These are phyloP conservation scores for Physcomitrium patens DNA, from an alignment of 225 moss, liverwort and hornwort genomes.

Conservation along the genomic window DNA sequence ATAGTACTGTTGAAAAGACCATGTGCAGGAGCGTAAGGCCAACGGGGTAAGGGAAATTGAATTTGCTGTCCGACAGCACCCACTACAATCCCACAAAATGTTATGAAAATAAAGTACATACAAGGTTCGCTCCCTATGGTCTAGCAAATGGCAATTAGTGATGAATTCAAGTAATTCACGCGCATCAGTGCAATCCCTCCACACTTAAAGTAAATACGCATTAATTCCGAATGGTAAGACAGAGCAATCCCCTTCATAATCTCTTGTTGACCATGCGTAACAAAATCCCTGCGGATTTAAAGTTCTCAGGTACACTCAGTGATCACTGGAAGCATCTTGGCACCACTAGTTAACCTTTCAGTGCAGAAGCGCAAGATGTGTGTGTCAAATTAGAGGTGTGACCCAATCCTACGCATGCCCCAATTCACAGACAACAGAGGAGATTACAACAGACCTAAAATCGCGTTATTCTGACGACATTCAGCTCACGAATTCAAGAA, in stretches of 20 bases:
- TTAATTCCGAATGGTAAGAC: not conserved
- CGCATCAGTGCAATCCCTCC: not conserved
- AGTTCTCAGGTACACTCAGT: conserved; percentile 27
- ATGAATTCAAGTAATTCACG: not conserved
- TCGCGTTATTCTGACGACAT: not conserved
- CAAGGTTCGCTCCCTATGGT: not conserved
- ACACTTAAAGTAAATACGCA: not conserved
- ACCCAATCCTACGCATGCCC: conserved; percentile 1
- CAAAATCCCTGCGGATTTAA: conserved; percentile 17
- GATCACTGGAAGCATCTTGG: not conserved
- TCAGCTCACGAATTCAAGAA: conserved; percentile 5
- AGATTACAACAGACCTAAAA: not conserved
- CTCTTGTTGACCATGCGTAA: not conserved
- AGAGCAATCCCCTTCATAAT: not conserved
- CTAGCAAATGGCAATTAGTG: not conserved
- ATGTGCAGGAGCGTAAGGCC: conserved; percentile 67
- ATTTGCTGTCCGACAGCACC: conserved; percentile 63
- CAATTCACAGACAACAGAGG: not conserved
- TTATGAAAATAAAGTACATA: conserved; percentile 19
- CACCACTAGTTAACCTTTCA: not conserved
- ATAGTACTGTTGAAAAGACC: conserved; percentile 65
- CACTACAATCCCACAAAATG: conserved; percentile 41
- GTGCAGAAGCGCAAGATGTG: not conserved
- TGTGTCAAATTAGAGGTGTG: not conserved
- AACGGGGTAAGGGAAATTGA: conserved; percentile 68